Conservation (phyloP, 2,329 filamentous ascomycete genomes). For the Monilinia polystroma region DNA sequence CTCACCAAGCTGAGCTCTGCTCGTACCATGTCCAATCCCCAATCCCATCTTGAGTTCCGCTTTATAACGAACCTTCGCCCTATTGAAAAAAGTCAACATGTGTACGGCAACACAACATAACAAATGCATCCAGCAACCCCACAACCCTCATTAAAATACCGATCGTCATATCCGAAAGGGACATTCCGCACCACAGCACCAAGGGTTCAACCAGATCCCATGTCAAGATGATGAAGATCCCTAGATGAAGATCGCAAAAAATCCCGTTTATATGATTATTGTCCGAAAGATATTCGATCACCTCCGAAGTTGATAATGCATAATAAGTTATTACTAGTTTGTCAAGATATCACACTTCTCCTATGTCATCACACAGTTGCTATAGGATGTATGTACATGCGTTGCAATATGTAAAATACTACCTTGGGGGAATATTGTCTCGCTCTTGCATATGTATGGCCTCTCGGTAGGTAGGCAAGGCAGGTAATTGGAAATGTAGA, state of each 20-base stretch:
- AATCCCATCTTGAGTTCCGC: constrained; percentile 12
- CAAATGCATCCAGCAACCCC: neutral
- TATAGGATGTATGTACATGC: neutral
- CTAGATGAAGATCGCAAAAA: neutral
- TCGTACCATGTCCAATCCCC: constrained; percentile 11
- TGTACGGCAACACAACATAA: constrained; percentile 5
- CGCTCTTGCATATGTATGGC: neutral
- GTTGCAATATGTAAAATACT: neutral
- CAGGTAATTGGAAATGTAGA: too few relatives aligned
- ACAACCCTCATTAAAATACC: constrained; percentile 5
- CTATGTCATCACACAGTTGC: neutral
- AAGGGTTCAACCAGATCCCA: neutral
- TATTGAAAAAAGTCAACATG: neutral
- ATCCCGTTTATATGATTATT: constrained; percentile 12
- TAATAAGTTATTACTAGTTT: neutral
- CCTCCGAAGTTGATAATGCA: neutral
- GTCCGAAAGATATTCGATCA: neutral
- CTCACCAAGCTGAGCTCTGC: constrained; percentile 11
- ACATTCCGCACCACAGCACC: neutral
- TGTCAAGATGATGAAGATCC: constrained; percentile 1
- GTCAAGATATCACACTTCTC: constrained; percentile 1
- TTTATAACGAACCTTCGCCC: neutral
- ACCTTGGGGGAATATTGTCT: neutral
- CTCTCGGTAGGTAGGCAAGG: too few relatives aligned
- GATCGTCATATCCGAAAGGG: constrained; percentile 10